A percentile compares a stretch with the other conserved stretches of the same genome.
Evolutionary conservation across 257 asterid species (phyloP).

Genomic region (Solanum stenotomum): DNA sequence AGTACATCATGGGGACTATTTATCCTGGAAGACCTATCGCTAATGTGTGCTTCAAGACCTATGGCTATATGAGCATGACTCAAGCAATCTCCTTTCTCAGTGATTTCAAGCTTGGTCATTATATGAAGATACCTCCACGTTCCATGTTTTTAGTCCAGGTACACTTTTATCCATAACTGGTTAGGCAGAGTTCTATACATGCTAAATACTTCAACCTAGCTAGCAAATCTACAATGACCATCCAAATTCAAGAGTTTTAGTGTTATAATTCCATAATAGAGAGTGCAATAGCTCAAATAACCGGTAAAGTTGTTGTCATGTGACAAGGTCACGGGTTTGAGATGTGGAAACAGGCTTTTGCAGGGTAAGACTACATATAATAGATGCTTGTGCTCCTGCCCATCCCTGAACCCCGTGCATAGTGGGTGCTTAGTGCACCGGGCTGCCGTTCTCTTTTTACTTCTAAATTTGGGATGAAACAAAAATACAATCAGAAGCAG

Average conservation of each 20-base stretch:
- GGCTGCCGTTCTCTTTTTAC: not conserved
- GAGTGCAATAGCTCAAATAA: not conserved
- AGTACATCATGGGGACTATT: constrained; percentile 57
- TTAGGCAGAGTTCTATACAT: not conserved
- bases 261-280: not conserved
- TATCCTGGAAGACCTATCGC: constrained; percentile 80
- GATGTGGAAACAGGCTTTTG: not conserved
- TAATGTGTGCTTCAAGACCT: constrained; percentile 62
- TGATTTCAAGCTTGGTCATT: constrained; percentile 82
- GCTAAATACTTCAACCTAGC: not conserved
- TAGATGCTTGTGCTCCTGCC: not conserved
- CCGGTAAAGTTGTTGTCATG: not conserved
- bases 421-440: not conserved
- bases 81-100: constrained; percentile 71
- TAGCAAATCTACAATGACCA: not conserved
- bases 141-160: constrained; percentile 89
- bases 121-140: constrained; percentile 80
- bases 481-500: not conserved
- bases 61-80: constrained; percentile 69
- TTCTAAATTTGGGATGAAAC: not conserved
- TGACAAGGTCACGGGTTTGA: not conserved
- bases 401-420: not conserved
- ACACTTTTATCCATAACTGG: not conserved
- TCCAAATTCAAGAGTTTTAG: not conserved
- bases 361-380: not conserved